Evolutionary conservation across 169 alveolate genomes (phyloP).

Genomic region (Sarcocystis neurona): DNA sequence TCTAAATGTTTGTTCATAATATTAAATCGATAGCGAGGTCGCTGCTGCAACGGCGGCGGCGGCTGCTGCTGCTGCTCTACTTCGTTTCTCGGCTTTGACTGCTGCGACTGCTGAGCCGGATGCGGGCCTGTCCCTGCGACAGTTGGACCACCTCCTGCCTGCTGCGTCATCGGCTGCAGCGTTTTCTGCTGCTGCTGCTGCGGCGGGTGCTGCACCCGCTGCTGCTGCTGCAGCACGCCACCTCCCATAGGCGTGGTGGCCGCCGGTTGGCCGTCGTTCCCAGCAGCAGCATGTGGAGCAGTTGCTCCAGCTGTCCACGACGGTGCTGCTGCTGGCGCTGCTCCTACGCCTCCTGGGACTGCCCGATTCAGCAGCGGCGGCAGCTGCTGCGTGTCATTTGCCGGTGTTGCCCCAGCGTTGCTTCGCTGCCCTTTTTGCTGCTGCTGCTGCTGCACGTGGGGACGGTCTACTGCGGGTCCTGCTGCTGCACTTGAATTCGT

Average conservation of each 20-base stretch:
- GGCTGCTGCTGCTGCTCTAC: no score
- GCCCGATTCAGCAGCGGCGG: slow-evolving; percentile 9
- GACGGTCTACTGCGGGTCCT: slow-evolving; percentile 4
- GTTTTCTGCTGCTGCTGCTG: slow-evolving; percentile 46
- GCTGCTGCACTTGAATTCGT: slow-evolving; percentile 29
- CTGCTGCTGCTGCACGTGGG: slow-evolving; percentile 35
- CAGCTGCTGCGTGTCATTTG: neutral
- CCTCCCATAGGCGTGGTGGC: no score
- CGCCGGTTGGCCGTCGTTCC: no score
- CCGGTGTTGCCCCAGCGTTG: slow-evolving; percentile 20
- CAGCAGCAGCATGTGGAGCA: no score
- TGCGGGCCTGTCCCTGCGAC: neutral
- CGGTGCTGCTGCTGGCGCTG: neutral
- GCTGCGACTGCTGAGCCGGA: no score
- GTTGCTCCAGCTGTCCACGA: no score
- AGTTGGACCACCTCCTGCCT: neutral
- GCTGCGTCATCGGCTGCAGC: neutral
- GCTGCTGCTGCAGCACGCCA: no score
- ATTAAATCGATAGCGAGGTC: slow-evolving; percentile 15
- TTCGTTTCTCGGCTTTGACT: no score
- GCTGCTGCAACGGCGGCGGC: no score
- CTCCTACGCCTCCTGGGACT: neutral
- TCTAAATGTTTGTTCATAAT: slow-evolving; percentile 22
- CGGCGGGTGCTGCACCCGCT: slow-evolving; percentile 16
- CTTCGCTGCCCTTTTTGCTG: slow-evolving; percentile 30